Base-by-base conservation (phyloP, 192 early-diverging fungal species). In the Coemansia sp. region DNA sequence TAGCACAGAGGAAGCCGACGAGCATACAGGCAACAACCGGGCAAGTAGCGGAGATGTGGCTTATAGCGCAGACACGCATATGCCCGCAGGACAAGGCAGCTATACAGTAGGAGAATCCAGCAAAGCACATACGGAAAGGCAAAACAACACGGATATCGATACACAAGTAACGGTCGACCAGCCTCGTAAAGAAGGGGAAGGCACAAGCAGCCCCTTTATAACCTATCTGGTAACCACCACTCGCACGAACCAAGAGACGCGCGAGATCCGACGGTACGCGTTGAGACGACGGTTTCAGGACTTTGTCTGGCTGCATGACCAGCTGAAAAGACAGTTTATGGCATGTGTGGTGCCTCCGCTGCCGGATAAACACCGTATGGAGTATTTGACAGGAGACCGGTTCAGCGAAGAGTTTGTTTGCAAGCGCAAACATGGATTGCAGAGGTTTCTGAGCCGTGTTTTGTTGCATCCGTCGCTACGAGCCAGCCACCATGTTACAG, bases 381-480 rank as follows among this genome's bases (percentile, higher is more conserved):
- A 94, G 70, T 98, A 96, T 60, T 75, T 98, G 15, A 96, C 91
- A 18, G 96, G 96, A 6, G 93, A 97, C 70, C 81, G 96, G 31
- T 98, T 98, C 72, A 86, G 87, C 60, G 68, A 82, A 6, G 94
- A 97, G 35, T 98, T 98, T 84, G 85, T 96, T 14, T 85, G 88
- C 54, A 87, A 86, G 74, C 79, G 94, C 26, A 73, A 75, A 56
- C 47, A 70, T 20, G 85, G 87, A 53, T 77, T 98, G 45, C 90
- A 96, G 67, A 82, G 89, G 63, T 95, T 94, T 63, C 65, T 97
- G 46, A 67, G 88, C 51, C 85, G 95, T 37, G 71, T 96, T 42
- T 76, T 85, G 28, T 75, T 86, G 21, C 94, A 96, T 69, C 94
- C 94, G 36, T 63, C 81, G 12, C 74, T 96, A 53, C 88, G 91